phyloP scores from a whole-genome alignment of 441 rosid species.

The Adansonia madagascariensis region DNA sequence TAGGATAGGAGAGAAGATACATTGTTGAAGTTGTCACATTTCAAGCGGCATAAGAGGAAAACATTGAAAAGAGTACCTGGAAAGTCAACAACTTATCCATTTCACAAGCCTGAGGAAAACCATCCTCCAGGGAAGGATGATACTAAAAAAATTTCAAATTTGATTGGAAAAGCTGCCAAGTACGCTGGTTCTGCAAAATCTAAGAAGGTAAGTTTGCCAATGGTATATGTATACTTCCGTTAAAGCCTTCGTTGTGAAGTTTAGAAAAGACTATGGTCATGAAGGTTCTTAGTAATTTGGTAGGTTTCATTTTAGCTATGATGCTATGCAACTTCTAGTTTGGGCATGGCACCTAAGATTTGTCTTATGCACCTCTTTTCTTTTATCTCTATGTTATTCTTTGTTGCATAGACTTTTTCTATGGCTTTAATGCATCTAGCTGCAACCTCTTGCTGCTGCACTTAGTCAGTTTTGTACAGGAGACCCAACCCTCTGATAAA shows the following conservation, averaged over 20 bases:
- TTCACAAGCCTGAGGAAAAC: slow-evolving; percentile 96
- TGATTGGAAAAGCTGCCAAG: slow-evolving; percentile 87
- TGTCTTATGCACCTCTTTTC: neutral
- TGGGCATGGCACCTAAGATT: neutral
- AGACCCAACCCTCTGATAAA: neutral
- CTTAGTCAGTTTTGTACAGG: neutral
- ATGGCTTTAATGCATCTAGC: neutral
- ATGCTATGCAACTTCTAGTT: neutral
- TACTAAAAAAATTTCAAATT: slow-evolving; percentile 76
- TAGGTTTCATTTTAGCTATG: neutral
- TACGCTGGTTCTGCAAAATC: slow-evolving; percentile 85
- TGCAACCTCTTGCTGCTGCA: neutral
- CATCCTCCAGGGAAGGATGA: slow-evolving; percentile 93
- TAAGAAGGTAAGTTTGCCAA: slow-evolving; percentile 64
- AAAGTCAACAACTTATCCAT: slow-evolving; percentile 69
- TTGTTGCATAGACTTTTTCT: slow-evolving; percentile 10
- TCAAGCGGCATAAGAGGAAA: slow-evolving; percentile 93
- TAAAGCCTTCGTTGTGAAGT: neutral
- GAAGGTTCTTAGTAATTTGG: slow-evolving; percentile 11
- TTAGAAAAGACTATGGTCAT: slow-evolving; percentile 3
- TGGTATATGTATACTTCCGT: slow-evolving; percentile 14
- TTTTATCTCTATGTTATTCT: neutral
- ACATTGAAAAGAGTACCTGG: slow-evolving; percentile 68
- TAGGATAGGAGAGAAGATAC: slow-evolving; percentile 99
- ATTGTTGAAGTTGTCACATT: slow-evolving; percentile 74